Evolutionary conservation across 2,329 filamentous ascomycete genomes (phyloP).

Genomic region (Botrytis fragariae): DNA sequence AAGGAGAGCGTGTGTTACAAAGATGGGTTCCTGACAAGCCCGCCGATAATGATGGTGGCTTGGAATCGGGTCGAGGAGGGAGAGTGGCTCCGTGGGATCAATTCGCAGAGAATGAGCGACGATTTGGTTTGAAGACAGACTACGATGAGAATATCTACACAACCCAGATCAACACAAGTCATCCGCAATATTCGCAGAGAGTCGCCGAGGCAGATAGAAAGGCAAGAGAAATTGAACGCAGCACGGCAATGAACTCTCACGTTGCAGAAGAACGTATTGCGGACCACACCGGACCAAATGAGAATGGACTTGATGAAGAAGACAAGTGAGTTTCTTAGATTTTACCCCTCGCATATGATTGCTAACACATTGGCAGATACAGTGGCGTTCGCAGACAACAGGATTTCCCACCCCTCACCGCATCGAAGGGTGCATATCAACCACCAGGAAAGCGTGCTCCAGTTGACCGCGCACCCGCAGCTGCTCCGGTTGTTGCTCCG

Average conservation of each 20-base stretch:
- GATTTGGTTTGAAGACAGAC: slow-evolving; percentile 83
- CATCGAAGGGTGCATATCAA: slow-evolving; percentile 71
- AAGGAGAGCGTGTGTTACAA: slow-evolving; percentile 73
- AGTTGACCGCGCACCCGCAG: slow-evolving; percentile 52
- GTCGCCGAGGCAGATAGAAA: slow-evolving; percentile 77
- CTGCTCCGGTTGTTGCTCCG: slow-evolving; percentile 53
- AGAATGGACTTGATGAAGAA: slow-evolving; percentile 77
- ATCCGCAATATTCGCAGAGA: slow-evolving; percentile 77
- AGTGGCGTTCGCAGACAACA: slow-evolving; percentile 81
- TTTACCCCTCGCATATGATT: neutral
- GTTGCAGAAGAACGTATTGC: slow-evolving; percentile 84
- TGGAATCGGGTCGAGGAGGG: slow-evolving; percentile 53
- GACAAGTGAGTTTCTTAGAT: slow-evolving; percentile 65
- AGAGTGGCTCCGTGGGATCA: slow-evolving; percentile 72
- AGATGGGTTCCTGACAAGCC: slow-evolving; percentile 72
- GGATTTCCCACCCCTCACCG: slow-evolving; percentile 64
- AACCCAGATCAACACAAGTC: slow-evolving; percentile 78
- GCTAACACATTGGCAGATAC: slow-evolving; percentile 56
- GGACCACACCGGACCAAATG: slow-evolving; percentile 62
- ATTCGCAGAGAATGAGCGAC: slow-evolving; percentile 82
- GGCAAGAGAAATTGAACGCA: slow-evolving; percentile 85
- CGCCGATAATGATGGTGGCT: slow-evolving; percentile 64
- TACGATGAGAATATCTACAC: slow-evolving; percentile 97
- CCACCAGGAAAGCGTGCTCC: slow-evolving; percentile 85
- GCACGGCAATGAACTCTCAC: slow-evolving; percentile 71